Conservation (phyloP, 352 stramenopile genomes). For the Chrysophaeum taylorii region DNA sequence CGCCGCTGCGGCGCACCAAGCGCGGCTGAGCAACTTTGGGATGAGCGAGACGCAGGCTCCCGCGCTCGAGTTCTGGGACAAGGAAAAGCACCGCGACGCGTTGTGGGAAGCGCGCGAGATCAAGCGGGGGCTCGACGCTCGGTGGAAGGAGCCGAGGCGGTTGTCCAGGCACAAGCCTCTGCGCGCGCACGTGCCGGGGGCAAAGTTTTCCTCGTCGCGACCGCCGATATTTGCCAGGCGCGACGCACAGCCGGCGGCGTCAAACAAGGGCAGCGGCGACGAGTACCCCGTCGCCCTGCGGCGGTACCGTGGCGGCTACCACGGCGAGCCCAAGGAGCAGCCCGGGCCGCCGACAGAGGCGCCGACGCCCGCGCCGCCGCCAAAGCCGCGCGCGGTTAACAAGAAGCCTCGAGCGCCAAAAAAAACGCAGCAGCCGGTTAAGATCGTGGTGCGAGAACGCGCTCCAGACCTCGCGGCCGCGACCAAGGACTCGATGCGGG, state of each 20-base stretch:
- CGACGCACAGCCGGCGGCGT: too few species aligned
- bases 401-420: too few species aligned
- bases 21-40: too few species aligned
- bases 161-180: too few species aligned
- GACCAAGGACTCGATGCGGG: background rate
- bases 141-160: too few species aligned
- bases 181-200: too few species aligned
- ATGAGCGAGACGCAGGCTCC: too few species aligned
- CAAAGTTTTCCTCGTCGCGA: too few species aligned
- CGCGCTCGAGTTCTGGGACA: background rate
- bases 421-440: background rate
- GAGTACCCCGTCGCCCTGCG: background rate
- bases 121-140: background rate
- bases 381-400: background rate
- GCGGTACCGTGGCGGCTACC: conserved; percentile 2
- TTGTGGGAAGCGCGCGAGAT: background rate
- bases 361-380: background rate
- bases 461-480: background rate
- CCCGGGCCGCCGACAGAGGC: background rate
- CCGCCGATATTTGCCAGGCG: too few species aligned
- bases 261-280: too few species aligned
- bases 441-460: background rate
- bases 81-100: background rate
- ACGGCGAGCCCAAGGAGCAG: background rate
- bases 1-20: too few species aligned